phyloP scores from a whole-genome alignment of 2,329 filamentous ascomycete species.

The Fusarium bulbicola region DNA sequence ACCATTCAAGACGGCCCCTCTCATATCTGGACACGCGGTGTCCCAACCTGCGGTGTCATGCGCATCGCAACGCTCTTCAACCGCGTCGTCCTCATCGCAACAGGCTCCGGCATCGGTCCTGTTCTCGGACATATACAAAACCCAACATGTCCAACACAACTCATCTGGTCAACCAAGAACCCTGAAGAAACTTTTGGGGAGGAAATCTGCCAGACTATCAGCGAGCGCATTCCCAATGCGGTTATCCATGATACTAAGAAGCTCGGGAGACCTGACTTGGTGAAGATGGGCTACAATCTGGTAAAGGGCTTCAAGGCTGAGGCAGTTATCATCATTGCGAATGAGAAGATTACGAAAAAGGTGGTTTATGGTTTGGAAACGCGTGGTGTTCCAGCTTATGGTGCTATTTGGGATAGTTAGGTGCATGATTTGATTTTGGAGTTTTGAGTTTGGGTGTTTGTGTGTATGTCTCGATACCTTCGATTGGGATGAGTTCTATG shows the following conservation, averaged over 20 bases:
- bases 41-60: conserved; percentile 73
- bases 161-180: conserved; percentile 74
- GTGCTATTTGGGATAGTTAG: conserved; percentile 74
- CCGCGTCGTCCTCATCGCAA: conserved; percentile 73
- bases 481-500: neutral
- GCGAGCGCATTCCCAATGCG: conserved; percentile 66
- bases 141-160: conserved; percentile 60
- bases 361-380: conserved; percentile 75
- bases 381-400: conserved; percentile 72
- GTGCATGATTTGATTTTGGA: neutral
- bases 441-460: neutral
- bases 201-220: conserved; percentile 63
- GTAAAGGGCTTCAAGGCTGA: conserved; percentile 66
- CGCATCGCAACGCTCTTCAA: conserved; percentile 73
- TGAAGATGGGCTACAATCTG: conserved; percentile 61
- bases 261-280: conserved; percentile 67
- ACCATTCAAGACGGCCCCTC: conserved; percentile 69
- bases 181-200: conserved; percentile 71
- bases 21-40: conserved; percentile 72
- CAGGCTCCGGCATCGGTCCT: conserved; percentile 78
- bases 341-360: conserved; percentile 71
- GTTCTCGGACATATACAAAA: conserved; percentile 68
- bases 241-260: conserved; percentile 73
- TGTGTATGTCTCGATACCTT: neutral
- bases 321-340: conserved; percentile 78